phyloP scores from a whole-genome alignment of 2,329 filamentous ascomycete species.

The Aspergillus ruber region DNA sequence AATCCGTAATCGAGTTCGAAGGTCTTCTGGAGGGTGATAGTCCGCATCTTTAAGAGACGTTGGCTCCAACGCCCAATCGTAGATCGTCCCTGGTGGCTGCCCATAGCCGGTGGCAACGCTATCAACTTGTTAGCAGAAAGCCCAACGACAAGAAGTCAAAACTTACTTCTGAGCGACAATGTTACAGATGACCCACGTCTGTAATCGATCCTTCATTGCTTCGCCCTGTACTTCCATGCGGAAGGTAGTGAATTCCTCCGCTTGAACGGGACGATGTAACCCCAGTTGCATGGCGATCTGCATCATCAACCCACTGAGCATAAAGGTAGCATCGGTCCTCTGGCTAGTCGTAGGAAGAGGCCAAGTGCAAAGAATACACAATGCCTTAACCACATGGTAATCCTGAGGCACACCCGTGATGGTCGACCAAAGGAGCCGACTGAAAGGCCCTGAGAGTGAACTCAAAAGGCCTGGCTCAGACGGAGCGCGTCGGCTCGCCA shows the following conservation, averaged over 20 bases:
- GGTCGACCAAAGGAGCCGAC: constrained; percentile 54
- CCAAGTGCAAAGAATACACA: constrained; percentile 59
- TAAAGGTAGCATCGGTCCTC: constrained; percentile 57
- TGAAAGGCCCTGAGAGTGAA: constrained; percentile 45
- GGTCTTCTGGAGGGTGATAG: constrained; percentile 44
- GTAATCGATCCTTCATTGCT: constrained; percentile 55
- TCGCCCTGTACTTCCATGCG: constrained; percentile 50
- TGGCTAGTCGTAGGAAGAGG: constrained; percentile 57
- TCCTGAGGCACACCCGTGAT: constrained; percentile 54
- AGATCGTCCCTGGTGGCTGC: constrained; percentile 56
- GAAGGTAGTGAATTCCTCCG: constrained; percentile 48
- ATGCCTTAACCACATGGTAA: constrained; percentile 57
- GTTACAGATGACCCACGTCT: constrained; percentile 62
- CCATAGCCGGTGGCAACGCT: constrained; percentile 59
- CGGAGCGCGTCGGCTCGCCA: constrained; percentile 54
- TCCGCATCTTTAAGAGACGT: constrained; percentile 39
- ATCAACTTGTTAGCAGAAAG: constrained; percentile 9
- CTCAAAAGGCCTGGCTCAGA: constrained; percentile 49
- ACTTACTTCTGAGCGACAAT: constrained; percentile 59
- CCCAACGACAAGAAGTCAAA: not conserved
- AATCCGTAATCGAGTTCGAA: constrained; percentile 47
- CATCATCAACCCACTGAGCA: constrained; percentile 59
- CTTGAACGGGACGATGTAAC: constrained; percentile 55
- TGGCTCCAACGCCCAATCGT: constrained; percentile 49
- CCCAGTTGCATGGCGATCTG: constrained; percentile 60